Base-by-base conservation (phyloP, 1,284 basidiomycete genomes). In the Apiotrichum siamense region DNA sequence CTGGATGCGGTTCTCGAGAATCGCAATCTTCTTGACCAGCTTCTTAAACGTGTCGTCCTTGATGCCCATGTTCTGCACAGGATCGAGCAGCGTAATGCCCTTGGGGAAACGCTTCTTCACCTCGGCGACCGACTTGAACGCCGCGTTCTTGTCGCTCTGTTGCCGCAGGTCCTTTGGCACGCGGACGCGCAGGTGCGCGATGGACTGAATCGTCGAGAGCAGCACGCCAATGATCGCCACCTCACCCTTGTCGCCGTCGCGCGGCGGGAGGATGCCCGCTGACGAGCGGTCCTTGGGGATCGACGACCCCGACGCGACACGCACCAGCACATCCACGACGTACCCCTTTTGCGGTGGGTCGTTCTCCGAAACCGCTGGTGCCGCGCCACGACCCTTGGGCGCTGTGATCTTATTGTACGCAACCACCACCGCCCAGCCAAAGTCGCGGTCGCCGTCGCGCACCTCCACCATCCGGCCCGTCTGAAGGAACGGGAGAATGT, bases 11-110 rank as follows among this genome's bases (percentile, higher is more conserved):
- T 84, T 78, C 72, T 97, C 92, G 78, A 96, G 83, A 24, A 84
- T 78, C 23, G 83, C 81, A 50, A 96, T 94, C 86, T 92, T 93
- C 88, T 87, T 82, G 49, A 94, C 80, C 4, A 98, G 80, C 50
- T 85, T 84, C 65, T 83, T 83, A 77, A 98, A 98, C 57, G 86
- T 87, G 35, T 90, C 87, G 66, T 98, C 96, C 57, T 87, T 88
- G 70, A 99, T 97, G 25, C 86, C 86, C 92, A 98, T 94, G 72
- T 97, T 92, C 64, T 89, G 81, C 47, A 97, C 79, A 0, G 96
- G 96, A 69, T 98, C 96, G 7, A 99, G 78, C 7, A 94, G 76
- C 0, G 87, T 79, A 41, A 97, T 83, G 2, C 90, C 91, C 43
- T 88, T 81, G 0, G 90, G 87, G 76, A 94, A 94, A 36, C 94